Evolutionary conservation across 805 yeast genomes (phyloP).

Genomic region (Naumovozyma dairenensis): DNA sequence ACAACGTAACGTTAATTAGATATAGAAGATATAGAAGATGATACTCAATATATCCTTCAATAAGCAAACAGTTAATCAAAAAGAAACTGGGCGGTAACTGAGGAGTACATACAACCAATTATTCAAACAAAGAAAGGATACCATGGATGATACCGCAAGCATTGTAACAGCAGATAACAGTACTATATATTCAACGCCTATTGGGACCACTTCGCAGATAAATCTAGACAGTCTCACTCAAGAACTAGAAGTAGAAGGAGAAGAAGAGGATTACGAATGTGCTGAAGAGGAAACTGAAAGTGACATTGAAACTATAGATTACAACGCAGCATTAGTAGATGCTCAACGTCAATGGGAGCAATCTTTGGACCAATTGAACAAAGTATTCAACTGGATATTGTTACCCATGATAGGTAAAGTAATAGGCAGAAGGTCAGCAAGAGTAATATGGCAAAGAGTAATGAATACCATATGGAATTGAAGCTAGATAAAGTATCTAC

Average conservation of each 20-base stretch:
- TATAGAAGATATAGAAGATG: too few relatives aligned
- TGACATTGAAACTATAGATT: constrained; percentile 4
- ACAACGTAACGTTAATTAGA: too few relatives aligned
- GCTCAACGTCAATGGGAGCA: constrained; percentile 73
- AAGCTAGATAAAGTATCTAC: not conserved
- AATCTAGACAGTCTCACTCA: too few relatives aligned
- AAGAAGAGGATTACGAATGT: constrained; percentile 3
- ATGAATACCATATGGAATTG: constrained; percentile 17
- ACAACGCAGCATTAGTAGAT: constrained; percentile 27
- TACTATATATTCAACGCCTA: too few relatives aligned
- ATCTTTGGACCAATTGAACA: constrained; percentile 47
- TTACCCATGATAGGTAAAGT: constrained; percentile 60
- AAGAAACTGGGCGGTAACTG: too few relatives aligned
- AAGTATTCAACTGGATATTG: constrained; percentile 48
- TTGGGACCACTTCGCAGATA: too few relatives aligned
- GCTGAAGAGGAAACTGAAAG: constrained; percentile 2
- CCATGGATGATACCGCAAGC: too few relatives aligned
- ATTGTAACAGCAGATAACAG: too few relatives aligned
- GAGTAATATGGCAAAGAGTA: constrained; percentile 23
- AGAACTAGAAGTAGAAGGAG: constrained; percentile 2
- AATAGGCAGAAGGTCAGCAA: constrained; percentile 52
- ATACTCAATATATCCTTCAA: too few relatives aligned
- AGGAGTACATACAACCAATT: too few relatives aligned
- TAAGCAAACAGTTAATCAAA: too few relatives aligned
- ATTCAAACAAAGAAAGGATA: too few relatives aligned